These are phyloP conservation scores for Amorphotheca resinae DNA, from an alignment of 495 filamentous ascomycete species.

Conservation along the genomic window DNA sequence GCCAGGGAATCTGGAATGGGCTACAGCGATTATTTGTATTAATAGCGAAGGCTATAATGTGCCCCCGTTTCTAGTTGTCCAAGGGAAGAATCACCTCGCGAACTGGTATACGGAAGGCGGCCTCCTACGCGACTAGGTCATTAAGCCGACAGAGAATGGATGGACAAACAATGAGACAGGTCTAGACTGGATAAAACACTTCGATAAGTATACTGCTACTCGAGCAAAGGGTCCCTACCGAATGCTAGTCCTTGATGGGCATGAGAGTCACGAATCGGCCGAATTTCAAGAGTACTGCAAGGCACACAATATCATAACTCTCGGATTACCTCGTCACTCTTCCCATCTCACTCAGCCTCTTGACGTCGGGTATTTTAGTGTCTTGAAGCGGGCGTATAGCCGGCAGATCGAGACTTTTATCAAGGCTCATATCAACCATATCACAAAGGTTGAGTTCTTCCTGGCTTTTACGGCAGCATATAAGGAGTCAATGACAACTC, in stretches of 20 bases:
- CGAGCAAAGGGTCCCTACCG: conserved; percentile 18
- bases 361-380: conserved; percentile 15
- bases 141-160: conserved; percentile 21
- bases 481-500: conserved; percentile 3
- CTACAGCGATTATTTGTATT: conserved; percentile 26
- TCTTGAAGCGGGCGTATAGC: conserved; percentile 14
- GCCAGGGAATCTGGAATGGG: conserved; percentile 29
- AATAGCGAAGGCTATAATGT: conserved; percentile 19
- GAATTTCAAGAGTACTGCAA: conserved; percentile 22
- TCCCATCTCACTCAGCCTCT: conserved; percentile 12
- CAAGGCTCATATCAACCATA: conserved; percentile 13
- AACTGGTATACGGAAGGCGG: conserved; percentile 22
- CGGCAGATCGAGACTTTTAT: conserved; percentile 9
- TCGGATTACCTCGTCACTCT: conserved; percentile 18
- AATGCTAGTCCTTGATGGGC: conserved; percentile 24
- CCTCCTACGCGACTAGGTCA: conserved; percentile 19
- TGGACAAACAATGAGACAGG: conserved; percentile 24
- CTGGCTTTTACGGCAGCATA: conserved; percentile 9
- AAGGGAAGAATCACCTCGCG: conserved; percentile 19
- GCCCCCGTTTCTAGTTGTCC: conserved; percentile 27
- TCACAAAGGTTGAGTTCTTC: conserved; percentile 16
- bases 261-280: conserved; percentile 20
- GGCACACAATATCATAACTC: conserved; percentile 22
- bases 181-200: conserved; percentile 17
- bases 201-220: conserved; percentile 8